phyloP scores from a whole-genome alignment of 2,329 filamentous ascomycete species.

The Verruconis gallopava region DNA sequence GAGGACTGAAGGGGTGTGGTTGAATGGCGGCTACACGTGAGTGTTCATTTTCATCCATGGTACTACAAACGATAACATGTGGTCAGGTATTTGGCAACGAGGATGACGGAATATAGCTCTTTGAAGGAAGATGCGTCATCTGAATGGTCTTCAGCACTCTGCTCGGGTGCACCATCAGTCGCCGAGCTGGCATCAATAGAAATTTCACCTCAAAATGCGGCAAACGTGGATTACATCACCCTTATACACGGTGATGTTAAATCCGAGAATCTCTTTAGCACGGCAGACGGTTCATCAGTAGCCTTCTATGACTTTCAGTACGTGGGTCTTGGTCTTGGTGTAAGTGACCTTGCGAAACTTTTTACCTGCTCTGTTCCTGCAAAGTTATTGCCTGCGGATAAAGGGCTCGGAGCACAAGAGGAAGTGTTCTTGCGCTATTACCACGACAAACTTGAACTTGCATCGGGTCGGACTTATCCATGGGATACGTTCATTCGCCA shows the following conservation, averaged over 20 bases:
- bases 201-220: conserved; percentile 29
- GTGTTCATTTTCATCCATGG: background rate
- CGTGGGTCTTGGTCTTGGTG: conserved; percentile 49
- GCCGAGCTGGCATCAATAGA: conserved; percentile 1
- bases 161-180: background rate
- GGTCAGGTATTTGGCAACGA: conserved; percentile 54
- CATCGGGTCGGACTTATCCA: conserved; percentile 31
- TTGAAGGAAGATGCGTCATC: conserved; percentile 34
- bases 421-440: conserved; percentile 40
- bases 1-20: conserved; percentile 33
- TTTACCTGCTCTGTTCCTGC: conserved; percentile 53
- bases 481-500: conserved; percentile 44
- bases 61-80: conserved; percentile 31
- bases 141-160: conserved; percentile 27
- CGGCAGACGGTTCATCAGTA: conserved; percentile 33
- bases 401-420: conserved; percentile 42
- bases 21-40: conserved; percentile 48
- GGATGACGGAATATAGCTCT: conserved; percentile 40
- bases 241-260: conserved; percentile 58
- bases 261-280: conserved; percentile 54
- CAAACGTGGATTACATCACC: conserved; percentile 39
- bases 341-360: conserved; percentile 53
- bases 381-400: conserved; percentile 34
- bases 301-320: conserved; percentile 62
- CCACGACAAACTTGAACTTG: conserved; percentile 23